Percentiles rank a stretch among this genome's conserved stretches.
phyloP scores from a whole-genome alignment of 2,329 filamentous ascomycete species.

The Aureobasidium melanogenum region DNA sequence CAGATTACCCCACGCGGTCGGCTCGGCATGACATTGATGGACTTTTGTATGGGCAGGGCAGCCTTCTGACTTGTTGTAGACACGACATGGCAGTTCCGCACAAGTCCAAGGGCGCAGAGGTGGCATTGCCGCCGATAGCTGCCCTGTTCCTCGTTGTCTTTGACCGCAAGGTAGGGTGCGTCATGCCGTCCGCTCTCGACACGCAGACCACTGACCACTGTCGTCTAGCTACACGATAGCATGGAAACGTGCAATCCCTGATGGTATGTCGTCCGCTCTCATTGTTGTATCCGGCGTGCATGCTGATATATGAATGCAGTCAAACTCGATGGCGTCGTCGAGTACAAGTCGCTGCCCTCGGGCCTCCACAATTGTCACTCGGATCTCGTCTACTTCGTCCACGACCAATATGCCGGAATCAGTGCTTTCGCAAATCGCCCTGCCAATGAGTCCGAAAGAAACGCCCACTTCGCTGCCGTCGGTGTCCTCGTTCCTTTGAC shows the following conservation, averaged over 20 bases:
- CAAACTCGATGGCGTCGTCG: slow-evolving; percentile 72
- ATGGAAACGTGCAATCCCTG: slow-evolving; percentile 69
- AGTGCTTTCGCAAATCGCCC: slow-evolving; percentile 85
- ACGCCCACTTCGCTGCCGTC: slow-evolving; percentile 88
- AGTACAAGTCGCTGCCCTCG: slow-evolving; percentile 93
- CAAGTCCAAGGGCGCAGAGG: slow-evolving; percentile 1
- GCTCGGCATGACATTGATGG: slow-evolving; percentile 3
- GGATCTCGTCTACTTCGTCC: slow-evolving; percentile 88
- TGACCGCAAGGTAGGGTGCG: slow-evolving; percentile 30
- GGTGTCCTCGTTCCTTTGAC: slow-evolving; percentile 80
- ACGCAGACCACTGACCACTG: not conserved
- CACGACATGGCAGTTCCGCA: not conserved
- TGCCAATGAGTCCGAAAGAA: slow-evolving; percentile 68
- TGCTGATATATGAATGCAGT: slow-evolving; percentile 28
- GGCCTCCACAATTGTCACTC: slow-evolving; percentile 81
- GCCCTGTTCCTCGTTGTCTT: slow-evolving; percentile 29
- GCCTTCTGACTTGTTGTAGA: not conserved
- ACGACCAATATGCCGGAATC: slow-evolving; percentile 73
- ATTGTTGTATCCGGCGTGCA: not conserved
- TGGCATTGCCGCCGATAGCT: slow-evolving; percentile 21
- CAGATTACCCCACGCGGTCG: not conserved
- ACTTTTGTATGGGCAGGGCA: not conserved
- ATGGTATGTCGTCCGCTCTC: slow-evolving; percentile 41
- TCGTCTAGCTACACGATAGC: slow-evolving; percentile 63
- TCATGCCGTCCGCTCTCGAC: not conserved